These are phyloP conservation scores for Scutellaria minor DNA, from an alignment of 257 asterid species.

Conservation along the genomic window DNA sequence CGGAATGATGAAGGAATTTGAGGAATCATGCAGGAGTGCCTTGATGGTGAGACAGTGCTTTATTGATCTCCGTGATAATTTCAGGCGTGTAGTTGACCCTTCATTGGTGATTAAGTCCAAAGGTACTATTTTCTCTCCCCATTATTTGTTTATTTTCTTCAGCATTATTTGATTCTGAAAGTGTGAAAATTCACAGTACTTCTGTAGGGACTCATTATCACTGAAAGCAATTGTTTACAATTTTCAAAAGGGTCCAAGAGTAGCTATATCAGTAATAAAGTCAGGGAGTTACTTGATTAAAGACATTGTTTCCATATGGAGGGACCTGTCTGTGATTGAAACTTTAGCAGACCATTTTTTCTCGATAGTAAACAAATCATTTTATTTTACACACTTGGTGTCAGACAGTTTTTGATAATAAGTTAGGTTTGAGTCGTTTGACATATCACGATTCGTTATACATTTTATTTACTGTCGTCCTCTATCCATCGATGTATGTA, in stretches of 20 bases:
- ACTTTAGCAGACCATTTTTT: not conserved
- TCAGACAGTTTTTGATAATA: not conserved
- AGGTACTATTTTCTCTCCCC: constrained; percentile 48
- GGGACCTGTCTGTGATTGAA: not conserved
- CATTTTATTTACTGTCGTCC: constrained; percentile 1
- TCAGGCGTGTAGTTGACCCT: constrained; percentile 78
- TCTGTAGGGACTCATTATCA: constrained; percentile 6
- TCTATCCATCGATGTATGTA: not conserved
- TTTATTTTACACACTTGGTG: constrained; percentile 9
- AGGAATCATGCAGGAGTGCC: constrained; percentile 82
- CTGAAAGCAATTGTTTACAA: not conserved
- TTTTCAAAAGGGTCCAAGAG: constrained; percentile 7
- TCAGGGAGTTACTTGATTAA: no score
- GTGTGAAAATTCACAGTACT: not conserved
- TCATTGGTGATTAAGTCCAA: constrained; percentile 49
- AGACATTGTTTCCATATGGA: not conserved
- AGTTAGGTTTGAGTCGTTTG: not conserved
- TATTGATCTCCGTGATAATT: constrained; percentile 90
- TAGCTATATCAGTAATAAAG: constrained; percentile 4
- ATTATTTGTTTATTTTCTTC: constrained; percentile 25
- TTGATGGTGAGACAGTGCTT: constrained; percentile 82
- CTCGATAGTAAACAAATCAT: not conserved
- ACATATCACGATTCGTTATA: not conserved
- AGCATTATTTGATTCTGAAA: constrained; percentile 3
- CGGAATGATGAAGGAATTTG: constrained; percentile 94